phyloP scores from a whole-genome alignment of 257 asterid species.

The Salvia miltiorrhiza region DNA sequence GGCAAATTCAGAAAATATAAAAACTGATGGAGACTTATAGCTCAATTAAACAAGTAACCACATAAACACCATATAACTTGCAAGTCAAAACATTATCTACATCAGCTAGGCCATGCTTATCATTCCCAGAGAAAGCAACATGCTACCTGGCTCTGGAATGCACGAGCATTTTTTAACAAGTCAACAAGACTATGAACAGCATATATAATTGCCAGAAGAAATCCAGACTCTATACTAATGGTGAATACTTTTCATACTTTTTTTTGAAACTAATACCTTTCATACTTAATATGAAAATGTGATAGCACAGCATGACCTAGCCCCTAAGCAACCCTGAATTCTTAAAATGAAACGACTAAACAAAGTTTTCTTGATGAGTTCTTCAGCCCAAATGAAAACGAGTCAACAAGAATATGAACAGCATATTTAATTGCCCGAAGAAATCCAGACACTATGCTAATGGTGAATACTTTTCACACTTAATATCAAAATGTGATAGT shows the following conservation, averaged over 20 bases:
- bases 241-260: not conserved
- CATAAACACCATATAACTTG: not conserved
- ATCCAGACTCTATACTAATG: not conserved
- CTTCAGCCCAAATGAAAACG: slow-evolving; percentile 28
- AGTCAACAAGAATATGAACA: not conserved
- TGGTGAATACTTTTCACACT: not conserved
- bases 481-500: not conserved
- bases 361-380: slow-evolving; percentile 34
- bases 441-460: not conserved
- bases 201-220: not conserved
- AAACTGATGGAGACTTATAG: not conserved
- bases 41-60: not conserved
- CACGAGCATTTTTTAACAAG: not conserved
- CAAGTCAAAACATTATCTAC: not conserved
- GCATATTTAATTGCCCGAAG: not conserved
- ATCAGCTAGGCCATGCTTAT: not conserved
- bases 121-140: not conserved
- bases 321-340: not conserved
- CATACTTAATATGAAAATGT: not conserved
- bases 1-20: not conserved
- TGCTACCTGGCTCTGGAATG: not conserved
- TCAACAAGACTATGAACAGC: not conserved
- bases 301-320: not conserved
- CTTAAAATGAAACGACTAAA: not conserved
- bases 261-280: no score